Conservation (phyloP, 805 yeast species). For the Wickerhamia fluorescens region DNA sequence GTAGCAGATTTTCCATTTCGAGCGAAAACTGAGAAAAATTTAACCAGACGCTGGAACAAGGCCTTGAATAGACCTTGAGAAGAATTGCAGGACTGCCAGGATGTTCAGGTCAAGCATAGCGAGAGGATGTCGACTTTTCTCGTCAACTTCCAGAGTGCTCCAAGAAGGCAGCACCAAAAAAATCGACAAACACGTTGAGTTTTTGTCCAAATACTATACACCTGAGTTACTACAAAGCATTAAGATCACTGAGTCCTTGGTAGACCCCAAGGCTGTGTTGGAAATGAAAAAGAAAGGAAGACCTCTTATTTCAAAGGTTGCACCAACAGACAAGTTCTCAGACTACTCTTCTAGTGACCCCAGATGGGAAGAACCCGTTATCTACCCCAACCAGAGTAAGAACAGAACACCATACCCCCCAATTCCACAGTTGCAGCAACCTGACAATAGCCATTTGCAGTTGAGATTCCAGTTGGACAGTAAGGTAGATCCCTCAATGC, state of each 20-base stretch:
- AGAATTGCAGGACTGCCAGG: constrained; percentile 1
- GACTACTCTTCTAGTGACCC: constrained; percentile 69
- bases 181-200: constrained; percentile 39
- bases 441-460: constrained; percentile 39
- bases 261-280: constrained; percentile 57
- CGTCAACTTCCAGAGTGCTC: constrained; percentile 1
- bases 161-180: constrained; percentile 2
- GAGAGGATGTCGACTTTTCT: constrained; percentile 1
- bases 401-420: constrained; percentile 50
- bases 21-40: too few relatives aligned
- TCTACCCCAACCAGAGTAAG: constrained; percentile 43
- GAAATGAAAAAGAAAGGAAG: constrained; percentile 26
- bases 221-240: constrained; percentile 78
- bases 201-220: constrained; percentile 69
- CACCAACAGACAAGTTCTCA: constrained; percentile 56
- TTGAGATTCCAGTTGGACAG: constrained; percentile 26
- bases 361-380: constrained; percentile 62
- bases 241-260: constrained; percentile 67
- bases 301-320: constrained; percentile 41
- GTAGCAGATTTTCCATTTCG: too few relatives aligned
- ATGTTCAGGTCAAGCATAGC: constrained; percentile 5
- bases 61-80: too few relatives aligned
- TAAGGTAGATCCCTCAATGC: constrained; percentile 8
- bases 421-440: constrained; percentile 47
- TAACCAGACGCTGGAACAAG: too few relatives aligned